Conservation (phyloP, 257 asterid genomes). For the Petrea volubilis region DNA sequence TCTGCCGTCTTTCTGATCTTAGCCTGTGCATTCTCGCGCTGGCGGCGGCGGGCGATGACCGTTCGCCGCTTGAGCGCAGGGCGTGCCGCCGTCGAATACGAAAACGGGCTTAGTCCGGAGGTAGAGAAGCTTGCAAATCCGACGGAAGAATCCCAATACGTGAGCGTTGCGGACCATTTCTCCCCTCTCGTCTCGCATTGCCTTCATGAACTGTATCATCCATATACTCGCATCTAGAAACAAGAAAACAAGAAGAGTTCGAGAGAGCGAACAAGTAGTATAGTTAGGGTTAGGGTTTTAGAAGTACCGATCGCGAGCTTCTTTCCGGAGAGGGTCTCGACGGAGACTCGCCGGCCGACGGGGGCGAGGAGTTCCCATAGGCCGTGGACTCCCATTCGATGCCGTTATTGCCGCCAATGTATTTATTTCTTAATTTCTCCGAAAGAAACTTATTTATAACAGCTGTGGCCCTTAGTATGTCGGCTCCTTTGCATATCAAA, state of each 20-base stretch:
- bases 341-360: slow-evolving; percentile 97
- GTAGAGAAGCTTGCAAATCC: slow-evolving; percentile 90
- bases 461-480: too few relatives aligned
- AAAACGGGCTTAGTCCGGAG: slow-evolving; percentile 92
- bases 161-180: slow-evolving; percentile 97
- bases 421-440: neutral
- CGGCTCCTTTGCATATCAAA: too few relatives aligned
- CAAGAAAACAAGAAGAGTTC: neutral
- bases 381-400: slow-evolving; percentile 86
- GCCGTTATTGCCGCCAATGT: slow-evolving; percentile 36
- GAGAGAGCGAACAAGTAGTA: neutral
- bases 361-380: slow-evolving; percentile 96
- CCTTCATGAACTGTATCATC: slow-evolving; percentile 98
- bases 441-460: neutral
- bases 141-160: slow-evolving; percentile 83
- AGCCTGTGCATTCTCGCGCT: slow-evolving; percentile 96
- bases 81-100: slow-evolving; percentile 96
- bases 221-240: slow-evolving; percentile 91
- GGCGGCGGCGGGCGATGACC: slow-evolving; percentile 92
- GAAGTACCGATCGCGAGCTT: slow-evolving; percentile 88
- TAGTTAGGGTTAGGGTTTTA: slow-evolving; percentile 35
- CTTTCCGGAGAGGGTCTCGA: slow-evolving; percentile 90
- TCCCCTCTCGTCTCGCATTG: slow-evolving; percentile 97
- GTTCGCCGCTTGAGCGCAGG: slow-evolving; percentile 95
- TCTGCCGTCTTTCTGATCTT: slow-evolving; percentile 97